Conservation (phyloP, 345 rosid species). For the Combretum micranthum region DNA sequence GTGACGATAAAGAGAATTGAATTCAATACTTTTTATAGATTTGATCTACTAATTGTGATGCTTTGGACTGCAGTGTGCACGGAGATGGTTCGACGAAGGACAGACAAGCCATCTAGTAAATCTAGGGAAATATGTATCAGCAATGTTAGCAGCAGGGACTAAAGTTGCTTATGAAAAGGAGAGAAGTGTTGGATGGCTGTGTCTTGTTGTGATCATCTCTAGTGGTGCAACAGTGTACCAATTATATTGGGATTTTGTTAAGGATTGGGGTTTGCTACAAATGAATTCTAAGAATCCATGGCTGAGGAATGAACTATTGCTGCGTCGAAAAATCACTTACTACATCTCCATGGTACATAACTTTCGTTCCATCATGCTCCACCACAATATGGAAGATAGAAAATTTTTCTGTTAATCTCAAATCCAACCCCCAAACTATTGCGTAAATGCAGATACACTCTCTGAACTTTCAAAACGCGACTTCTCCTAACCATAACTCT, state of each 20-base stretch:
- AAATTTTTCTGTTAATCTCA: too few species aligned
- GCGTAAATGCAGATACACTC: too few species aligned
- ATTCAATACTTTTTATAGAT: neutral
- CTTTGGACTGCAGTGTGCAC: conserved; percentile 59
- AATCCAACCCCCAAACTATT: too few species aligned
- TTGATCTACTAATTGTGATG: neutral
- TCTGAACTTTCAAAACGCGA: too few species aligned
- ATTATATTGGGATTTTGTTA: conserved; percentile 98
- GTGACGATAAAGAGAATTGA: too few species aligned
- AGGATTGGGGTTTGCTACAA: conserved; percentile 98
- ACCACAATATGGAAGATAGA: neutral
- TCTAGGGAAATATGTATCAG: conserved; percentile 95
- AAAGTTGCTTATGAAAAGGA: conserved; percentile 93
- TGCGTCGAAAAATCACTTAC: conserved; percentile 78
- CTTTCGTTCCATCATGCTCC: neutral
- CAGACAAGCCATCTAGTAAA: conserved; percentile 71
- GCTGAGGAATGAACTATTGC: conserved; percentile 94
- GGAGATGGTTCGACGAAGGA: conserved; percentile 96
- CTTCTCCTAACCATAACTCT: too few species aligned
- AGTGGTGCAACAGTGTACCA: conserved; percentile 90
- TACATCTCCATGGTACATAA: conserved; percentile 87
- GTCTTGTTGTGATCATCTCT: conserved; percentile 70
- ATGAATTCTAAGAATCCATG: conserved; percentile 87
- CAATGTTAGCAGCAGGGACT: conserved; percentile 97
- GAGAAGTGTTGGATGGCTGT: conserved; percentile 54